phyloP scores from a whole-genome alignment of 208 protist genomes.

The Novymonas esmeraldas region DNA sequence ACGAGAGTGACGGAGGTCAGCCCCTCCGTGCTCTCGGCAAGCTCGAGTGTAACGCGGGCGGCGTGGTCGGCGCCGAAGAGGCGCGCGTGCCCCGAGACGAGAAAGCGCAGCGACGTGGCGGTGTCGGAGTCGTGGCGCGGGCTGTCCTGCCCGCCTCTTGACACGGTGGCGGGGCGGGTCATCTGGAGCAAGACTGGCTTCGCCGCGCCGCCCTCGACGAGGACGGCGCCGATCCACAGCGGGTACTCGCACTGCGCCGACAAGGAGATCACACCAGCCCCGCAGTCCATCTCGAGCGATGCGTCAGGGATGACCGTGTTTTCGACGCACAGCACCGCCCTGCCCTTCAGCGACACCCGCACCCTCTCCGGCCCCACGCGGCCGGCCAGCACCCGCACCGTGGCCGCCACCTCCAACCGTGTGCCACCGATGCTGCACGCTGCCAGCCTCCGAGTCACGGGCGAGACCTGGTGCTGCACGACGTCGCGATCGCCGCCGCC shows the following conservation, averaged over 20 bases:
- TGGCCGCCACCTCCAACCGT: slow-evolving; percentile 16
- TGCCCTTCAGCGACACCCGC: slow-evolving; percentile 12
- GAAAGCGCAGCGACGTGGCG: slow-evolving; percentile 3
- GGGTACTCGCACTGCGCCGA: slow-evolving; percentile 16
- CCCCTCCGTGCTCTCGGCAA: slow-evolving; percentile 9
- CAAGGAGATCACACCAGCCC: not conserved
- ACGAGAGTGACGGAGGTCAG: slow-evolving; percentile 16
- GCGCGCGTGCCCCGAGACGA: slow-evolving; percentile 6
- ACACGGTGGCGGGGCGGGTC: not conserved
- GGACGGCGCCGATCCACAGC: slow-evolving; percentile 11
- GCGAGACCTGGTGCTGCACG: not conserved
- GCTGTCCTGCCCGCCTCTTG: not conserved
- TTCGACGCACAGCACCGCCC: slow-evolving; percentile 18
- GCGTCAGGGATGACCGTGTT: slow-evolving; percentile 26
- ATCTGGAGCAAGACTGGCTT: slow-evolving; percentile 18
- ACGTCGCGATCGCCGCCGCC: not conserved
- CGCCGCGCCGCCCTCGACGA: slow-evolving; percentile 15
- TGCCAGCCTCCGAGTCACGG: not conserved
- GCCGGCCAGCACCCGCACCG: not conserved
- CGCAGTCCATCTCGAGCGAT: slow-evolving; percentile 15
- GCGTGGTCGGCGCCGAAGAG: slow-evolving; percentile 11
- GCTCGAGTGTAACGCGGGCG: slow-evolving; percentile 25
- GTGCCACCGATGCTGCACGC: slow-evolving; percentile 6
- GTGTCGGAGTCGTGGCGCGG: not conserved
- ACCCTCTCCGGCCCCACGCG: not conserved